phyloP scores from a whole-genome alignment of 768 basidiomycete genomes.

The Amanita rimosa region DNA sequence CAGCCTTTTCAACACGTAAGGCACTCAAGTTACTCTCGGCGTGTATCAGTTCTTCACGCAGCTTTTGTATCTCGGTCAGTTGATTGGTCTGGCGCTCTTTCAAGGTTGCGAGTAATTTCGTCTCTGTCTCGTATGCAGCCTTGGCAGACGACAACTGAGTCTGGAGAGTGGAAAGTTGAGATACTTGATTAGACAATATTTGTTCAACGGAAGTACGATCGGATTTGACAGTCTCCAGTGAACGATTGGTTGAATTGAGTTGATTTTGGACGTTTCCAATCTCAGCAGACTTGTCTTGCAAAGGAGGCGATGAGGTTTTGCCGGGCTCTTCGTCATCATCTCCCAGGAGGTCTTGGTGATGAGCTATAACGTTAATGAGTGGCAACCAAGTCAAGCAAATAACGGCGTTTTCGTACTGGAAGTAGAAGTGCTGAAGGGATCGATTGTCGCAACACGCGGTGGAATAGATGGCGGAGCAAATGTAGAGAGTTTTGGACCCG shows the following conservation, averaged over 20 bases:
- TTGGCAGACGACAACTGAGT: conserved; percentile 77
- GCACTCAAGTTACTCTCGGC: conserved; percentile 91
- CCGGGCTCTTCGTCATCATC: conserved; percentile 53
- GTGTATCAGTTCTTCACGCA: conserved; percentile 69
- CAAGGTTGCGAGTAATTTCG: conserved; percentile 50
- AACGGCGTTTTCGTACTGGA: conserved; percentile 13
- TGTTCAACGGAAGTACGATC: conserved; percentile 62
- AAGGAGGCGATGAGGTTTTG: conserved; percentile 30
- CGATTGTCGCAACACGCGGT: conserved; percentile 17
- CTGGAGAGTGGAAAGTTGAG: conserved; percentile 71
- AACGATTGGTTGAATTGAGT: conserved; percentile 65
- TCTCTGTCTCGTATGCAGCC: conserved; percentile 80
- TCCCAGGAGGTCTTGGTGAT: conserved; percentile 47
- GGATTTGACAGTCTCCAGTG: conserved; percentile 50
- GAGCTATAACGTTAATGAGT: conserved; percentile 5
- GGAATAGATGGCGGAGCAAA: conserved; percentile 16
- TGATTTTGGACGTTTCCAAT: conserved; percentile 86
- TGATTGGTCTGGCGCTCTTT: conserved; percentile 62
- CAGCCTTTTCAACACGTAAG: conserved; percentile 79
- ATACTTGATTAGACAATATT: conserved; percentile 53
- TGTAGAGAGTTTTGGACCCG: conserved; percentile 13
- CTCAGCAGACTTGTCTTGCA: conserved; percentile 71
- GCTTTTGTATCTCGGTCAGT: conserved; percentile 57
- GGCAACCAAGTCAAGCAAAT: not conserved
- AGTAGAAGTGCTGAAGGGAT: conserved; percentile 35